Evolutionary conservation across 352 stramenopile species (phyloP), one percentile per base, ranked within the genome.

Genomic region (Phytophthora sp.): DNA sequence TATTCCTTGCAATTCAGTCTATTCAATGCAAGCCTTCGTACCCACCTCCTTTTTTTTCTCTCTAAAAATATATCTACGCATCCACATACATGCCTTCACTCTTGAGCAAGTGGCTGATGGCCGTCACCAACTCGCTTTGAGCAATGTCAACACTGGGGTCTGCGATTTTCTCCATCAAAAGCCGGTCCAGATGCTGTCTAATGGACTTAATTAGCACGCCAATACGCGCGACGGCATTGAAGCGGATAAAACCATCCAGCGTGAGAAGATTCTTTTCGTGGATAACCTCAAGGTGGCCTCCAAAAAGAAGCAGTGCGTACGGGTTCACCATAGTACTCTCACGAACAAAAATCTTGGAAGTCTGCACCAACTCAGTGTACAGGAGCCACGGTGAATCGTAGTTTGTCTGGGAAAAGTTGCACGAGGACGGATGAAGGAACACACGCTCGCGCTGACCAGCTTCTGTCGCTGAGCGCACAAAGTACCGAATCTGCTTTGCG

Each of bases 221-320:
- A 28, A 98, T 95, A 38, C 97, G 95, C 3, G 95, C 87, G 34
- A 97, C 82, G 39, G 96, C 91, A 20, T 96, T 72, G 62, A 99
- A 99, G 20, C 91, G 87, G 31, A 99, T 92, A 90, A 96, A 99
- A 2, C 90, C 55, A 53, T 98, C 92, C 2, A 97, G 52, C 0
- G 54, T 76, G 15, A 98, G 66, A 45, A 90, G 55, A 26, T 94
- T 93, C 68, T 98, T 92, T 55, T 96, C 92, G 67, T 98, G 94
- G 28, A 90, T 79, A 2, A 99, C 89, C 7, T 95, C 87, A 26
- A 99, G 66, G 5, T 70, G 70, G n/a, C 98, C 98, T 18, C 97
- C 97, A 76, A 99, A 99, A 13, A 99, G 82, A 24, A 99, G 76
- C 46, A 99, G 78, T 26, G 96, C 89, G 71, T 99, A 99, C 8